Base-by-base conservation (phyloP, 306 rosid species). In the Begonia fuchsioides region DNA sequence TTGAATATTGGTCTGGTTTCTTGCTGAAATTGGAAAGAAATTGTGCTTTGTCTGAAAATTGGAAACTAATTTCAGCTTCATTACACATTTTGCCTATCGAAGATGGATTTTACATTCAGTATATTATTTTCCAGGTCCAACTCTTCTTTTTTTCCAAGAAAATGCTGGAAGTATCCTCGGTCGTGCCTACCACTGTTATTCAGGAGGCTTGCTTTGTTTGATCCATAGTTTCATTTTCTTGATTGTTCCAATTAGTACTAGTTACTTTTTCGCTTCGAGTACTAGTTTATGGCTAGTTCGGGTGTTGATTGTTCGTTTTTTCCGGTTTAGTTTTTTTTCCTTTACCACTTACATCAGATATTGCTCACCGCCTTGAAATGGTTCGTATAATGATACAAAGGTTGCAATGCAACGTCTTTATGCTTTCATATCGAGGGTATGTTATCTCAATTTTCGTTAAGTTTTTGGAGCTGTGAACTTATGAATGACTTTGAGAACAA, bases 391-490 rank as follows among this genome's bases (percentile, higher is more conserved):
- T 92, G 96, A 47, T 92, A 67, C 88, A 86, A 59, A 72, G 63
- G 66, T 66, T 92, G 65, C 81, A 80, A 12, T 92, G 99, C 77
- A 92, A 92, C 20, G 81, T 86, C 39, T 92, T 92, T 58, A 73
- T 92, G 99, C 99, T 92, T 59, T 92, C 99, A 26, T 86, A 92
- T 56, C 72, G 99, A 61, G 99, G 99, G 99, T 92, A 82, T 55
- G 68, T 41, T 45, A 15, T 43, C 8, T 50, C 32, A 6, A 50
- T 38, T 10, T 41, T 18, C 17, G 11, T 4, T 57, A 19, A 49
- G 55, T 49, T 20, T 49, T 20, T 26, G 35, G 0, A 5, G 8
- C 35, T 26, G 35, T 5, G 35, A 26, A 26, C 8, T 2, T 26
- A 8, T 26, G 45, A 65, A 26, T 74, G 62, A 49, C 49, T 40